These are phyloP conservation scores for Eucalyptus cladocalyx DNA, from an alignment of 345 rosid species.

Conservation along the genomic window DNA sequence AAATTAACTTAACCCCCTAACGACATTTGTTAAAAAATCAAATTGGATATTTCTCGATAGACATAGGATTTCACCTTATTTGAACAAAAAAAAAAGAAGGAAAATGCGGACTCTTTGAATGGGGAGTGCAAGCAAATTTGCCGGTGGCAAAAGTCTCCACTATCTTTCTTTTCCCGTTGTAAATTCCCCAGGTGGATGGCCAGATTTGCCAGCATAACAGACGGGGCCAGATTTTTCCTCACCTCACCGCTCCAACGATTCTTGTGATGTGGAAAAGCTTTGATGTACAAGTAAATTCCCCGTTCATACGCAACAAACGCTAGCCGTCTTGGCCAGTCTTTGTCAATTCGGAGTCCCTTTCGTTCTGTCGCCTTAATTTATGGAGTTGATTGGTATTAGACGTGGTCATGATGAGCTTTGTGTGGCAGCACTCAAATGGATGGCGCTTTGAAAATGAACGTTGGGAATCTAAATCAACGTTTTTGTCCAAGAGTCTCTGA, in stretches of 20 bases:
- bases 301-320: neutral
- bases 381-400: neutral
- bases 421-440: neutral
- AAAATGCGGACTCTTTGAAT: neutral
- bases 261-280: neutral
- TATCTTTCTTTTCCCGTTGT: neutral
- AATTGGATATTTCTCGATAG: neutral
- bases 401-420: neutral
- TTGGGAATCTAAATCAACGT: neutral
- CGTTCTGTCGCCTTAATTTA: neutral
- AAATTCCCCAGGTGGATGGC: neutral
- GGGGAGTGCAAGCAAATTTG: neutral
- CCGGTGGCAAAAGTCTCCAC: neutral
- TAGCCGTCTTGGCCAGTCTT: no score
- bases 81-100: neutral
- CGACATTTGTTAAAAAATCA: neutral
- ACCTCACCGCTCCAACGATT: neutral
- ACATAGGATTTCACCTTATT: neutral
- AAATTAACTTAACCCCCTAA: neutral
- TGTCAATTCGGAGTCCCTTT: neutral
- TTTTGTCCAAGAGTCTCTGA: neutral
- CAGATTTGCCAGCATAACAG: neutral
- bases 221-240: neutral
- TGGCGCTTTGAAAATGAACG: neutral
- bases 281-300: neutral